Base-by-base conservation (phyloP, 2,329 filamentous ascomycete species). In the Endoconidiophora laricicola region DNA sequence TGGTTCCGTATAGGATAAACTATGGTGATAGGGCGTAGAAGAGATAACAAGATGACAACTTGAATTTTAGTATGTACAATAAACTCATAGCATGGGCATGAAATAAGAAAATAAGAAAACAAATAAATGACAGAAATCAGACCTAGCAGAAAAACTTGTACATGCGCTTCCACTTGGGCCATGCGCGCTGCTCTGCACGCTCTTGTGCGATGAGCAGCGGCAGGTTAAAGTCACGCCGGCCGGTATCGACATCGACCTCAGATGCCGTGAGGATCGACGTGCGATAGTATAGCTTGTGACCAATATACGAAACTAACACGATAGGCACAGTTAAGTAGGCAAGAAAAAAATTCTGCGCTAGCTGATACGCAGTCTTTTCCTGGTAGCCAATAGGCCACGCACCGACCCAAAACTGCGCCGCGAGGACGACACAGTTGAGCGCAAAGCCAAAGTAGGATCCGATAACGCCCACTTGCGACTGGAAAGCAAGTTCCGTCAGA, bases 321-420 rank as follows among this genome's bases (percentile, higher is more conserved):
- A 86, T 76, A 12, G 83, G 83, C 1, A 76, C 76, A 3, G 81
- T 80, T 55, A 86, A 70, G 62, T 81, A 86, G 54, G 75, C 72
- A 53, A 80, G 66, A 64, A 94, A 94, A 65, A 90, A 93, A 56
- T 70, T 78, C 55, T 76, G 63, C 0, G 75, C 74, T 39, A 78
- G 67, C 6, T 69, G 62, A 1, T 58, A 41, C 3, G 66, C 55
- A 0, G 68, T 67, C 62, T 69, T 68, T 0, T 64, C 49, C 3
- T 59, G 58, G 59, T 74, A 80, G 22, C 69, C 74, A 44, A 90
- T 72, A 3, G 88, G 87, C 60, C 79, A 87, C 3, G 84, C 79
- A 24, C 83, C 86, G 46, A 83, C 80, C 84, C 86, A 95, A 68
- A 94, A 90, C 62, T 95, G 87, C 1, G 84, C 85, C 43, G 83